phyloP scores from a whole-genome alignment of 1,139 yeast genomes.

The Suhomyces chickasaworum region DNA sequence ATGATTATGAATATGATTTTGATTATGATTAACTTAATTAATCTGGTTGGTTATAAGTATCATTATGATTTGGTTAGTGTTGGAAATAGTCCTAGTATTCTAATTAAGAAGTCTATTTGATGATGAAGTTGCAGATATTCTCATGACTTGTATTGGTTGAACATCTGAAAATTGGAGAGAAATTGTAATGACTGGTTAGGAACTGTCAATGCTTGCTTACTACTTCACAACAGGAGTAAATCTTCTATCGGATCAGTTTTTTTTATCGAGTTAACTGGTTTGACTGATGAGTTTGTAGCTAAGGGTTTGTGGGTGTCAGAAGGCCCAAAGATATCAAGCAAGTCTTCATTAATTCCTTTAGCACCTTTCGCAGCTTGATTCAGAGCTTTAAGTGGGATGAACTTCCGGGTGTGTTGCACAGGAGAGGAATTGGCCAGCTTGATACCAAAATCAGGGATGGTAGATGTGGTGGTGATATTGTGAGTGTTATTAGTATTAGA shows the following conservation, averaged over 20 bases:
- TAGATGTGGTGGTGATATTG: not conserved
- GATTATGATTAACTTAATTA: too few species aligned
- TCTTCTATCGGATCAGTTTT: constrained; percentile 5
- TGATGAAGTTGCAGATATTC: not conserved
- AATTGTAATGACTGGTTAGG: too few species aligned
- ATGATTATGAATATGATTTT: not conserved
- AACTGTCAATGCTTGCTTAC: too few species aligned
- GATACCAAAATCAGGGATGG: not conserved
- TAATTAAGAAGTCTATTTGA: not conserved
- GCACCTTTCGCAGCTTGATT: not conserved
- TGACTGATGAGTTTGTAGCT: not conserved
- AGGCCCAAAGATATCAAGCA: constrained; percentile 13
- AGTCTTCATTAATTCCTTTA: constrained; percentile 5
- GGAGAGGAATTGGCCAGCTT: not conserved
- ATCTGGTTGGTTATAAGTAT: too few species aligned
- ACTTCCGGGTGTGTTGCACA: constrained; percentile 3
- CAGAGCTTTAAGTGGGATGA: constrained; percentile 8
- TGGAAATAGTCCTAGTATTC: not conserved
- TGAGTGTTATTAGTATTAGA: not conserved
- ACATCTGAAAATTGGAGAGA: too few species aligned
- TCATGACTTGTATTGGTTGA: too few species aligned
- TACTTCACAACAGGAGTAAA: constrained; percentile 5
- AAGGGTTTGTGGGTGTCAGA: not conserved
- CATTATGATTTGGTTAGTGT: too few species aligned
- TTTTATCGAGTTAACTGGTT: not conserved